Evolutionary conservation across 306 rosid species (phyloP).

Genomic region (Phaseolus lunatus): DNA sequence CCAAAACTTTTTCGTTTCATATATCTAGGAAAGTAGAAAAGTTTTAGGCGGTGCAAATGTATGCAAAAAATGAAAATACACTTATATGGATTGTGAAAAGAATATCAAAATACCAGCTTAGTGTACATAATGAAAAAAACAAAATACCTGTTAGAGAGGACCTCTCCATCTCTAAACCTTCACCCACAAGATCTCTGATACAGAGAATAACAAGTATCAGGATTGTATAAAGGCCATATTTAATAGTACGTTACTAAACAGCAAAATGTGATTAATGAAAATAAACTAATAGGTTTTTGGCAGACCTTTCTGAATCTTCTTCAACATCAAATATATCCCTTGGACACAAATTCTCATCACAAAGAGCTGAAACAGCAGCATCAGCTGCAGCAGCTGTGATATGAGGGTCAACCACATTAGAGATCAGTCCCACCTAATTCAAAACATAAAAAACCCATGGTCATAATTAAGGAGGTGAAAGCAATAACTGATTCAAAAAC

Average conservation of each 20-base stretch:
- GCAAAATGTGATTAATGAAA: constrained; percentile 36
- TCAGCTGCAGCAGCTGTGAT: constrained; percentile 86
- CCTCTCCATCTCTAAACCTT: constrained; percentile 60
- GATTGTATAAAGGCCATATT: constrained; percentile 31
- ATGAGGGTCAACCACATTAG: constrained; percentile 81
- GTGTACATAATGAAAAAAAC: constrained; percentile 17
- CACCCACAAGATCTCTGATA: constrained; percentile 58
- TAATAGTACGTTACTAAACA: constrained; percentile 31
- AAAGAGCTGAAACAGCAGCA: constrained; percentile 77
- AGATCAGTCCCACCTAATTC: constrained; percentile 77
- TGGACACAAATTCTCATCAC: constrained; percentile 75
- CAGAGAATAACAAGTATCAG: constrained; percentile 42
- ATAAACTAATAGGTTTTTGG: constrained; percentile 14
- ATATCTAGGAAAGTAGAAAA: constrained; percentile 12
- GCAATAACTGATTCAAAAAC: not conserved
- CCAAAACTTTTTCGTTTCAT: not conserved
- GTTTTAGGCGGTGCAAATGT: not conserved
- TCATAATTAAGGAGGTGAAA: constrained; percentile 20
- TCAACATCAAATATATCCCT: constrained; percentile 76
- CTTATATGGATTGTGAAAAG: not conserved
- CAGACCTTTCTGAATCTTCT: constrained; percentile 70
- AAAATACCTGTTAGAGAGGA: constrained; percentile 64
- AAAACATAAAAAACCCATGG: constrained; percentile 40
- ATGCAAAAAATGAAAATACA: not conserved
- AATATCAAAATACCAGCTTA: constrained; percentile 34